Evolutionary conservation across 148 eudicot species (phyloP).

Genomic region (Rhododendron vialii): DNA sequence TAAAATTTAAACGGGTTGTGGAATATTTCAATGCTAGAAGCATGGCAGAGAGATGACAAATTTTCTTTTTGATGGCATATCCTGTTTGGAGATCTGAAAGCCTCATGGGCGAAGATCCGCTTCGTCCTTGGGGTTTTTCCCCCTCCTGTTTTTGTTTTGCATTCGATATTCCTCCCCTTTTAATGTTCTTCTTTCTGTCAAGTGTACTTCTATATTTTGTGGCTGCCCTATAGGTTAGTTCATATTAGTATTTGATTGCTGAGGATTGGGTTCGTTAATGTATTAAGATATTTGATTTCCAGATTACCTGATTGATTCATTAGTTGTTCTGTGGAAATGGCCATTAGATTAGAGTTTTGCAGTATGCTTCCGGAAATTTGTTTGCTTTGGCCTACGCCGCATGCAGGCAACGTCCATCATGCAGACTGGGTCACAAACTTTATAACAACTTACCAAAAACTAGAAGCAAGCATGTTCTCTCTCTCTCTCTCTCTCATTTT

Average conservation of each 20-base stretch:
- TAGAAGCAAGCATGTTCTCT: not conserved
- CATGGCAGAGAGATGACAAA: not conserved
- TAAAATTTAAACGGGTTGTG: not conserved
- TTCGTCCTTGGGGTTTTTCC: not conserved
- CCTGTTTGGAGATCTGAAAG: not conserved
- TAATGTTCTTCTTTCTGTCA: not conserved
- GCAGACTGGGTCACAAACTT: not conserved
- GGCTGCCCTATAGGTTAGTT: constrained; percentile 1
- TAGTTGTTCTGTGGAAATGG: not conserved
- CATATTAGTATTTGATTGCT: constrained; percentile 1
- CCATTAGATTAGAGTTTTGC: not conserved
- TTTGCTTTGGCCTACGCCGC: not conserved
- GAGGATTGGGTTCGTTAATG: not conserved
- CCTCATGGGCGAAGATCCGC: not conserved
- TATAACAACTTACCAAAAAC: not conserved
- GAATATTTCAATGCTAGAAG: constrained; percentile 9
- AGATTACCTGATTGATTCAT: not conserved
- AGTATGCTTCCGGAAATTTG: not conserved
- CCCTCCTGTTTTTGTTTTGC: not conserved
- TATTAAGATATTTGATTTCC: not conserved
- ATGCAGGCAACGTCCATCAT: not conserved
- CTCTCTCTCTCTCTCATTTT: not conserved
- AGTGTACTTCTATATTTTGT: not conserved
- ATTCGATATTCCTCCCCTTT: not conserved
- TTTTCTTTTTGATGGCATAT: not conserved